Conservation (phyloP, 805 yeast genomes). For the Pichia thaimueangensis region DNA sequence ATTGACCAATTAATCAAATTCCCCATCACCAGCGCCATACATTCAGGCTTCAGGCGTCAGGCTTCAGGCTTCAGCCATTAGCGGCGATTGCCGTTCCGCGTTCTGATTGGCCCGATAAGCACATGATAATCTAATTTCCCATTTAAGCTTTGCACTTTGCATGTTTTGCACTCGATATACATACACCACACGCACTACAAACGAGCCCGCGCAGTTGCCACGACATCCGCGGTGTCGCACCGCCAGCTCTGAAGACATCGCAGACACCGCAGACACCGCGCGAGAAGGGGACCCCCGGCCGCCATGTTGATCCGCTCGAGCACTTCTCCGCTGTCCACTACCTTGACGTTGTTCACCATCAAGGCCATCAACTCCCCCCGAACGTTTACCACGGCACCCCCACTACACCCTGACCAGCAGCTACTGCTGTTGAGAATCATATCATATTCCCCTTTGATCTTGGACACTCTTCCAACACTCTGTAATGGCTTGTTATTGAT, state of each 20-base stretch:
- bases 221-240: not conserved
- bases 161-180: conserved; percentile 7
- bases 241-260: too few species aligned
- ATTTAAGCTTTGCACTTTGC: conserved; percentile 18
- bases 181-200: not conserved
- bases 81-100: not conserved
- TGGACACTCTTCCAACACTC: conserved; percentile 29
- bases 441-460: conserved; percentile 6
- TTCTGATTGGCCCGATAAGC: conserved; percentile 14
- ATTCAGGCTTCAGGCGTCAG: too few species aligned
- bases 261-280: too few species aligned
- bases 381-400: conserved; percentile 35
- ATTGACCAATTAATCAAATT: too few species aligned
- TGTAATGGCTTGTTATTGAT: conserved; percentile 27
- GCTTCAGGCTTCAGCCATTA: too few species aligned
- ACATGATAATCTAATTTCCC: too few species aligned
- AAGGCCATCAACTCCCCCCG: conserved; percentile 31
- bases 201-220: not conserved
- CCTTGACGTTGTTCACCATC: conserved; percentile 36
- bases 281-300: not conserved
- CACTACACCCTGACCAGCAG: conserved; percentile 49
- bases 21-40: too few species aligned
- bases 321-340: conserved; percentile 18
- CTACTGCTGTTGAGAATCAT: conserved; percentile 35
- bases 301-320: conserved; percentile 12